Evolutionary conservation across 2,329 filamentous ascomycete species (phyloP).

Genomic region (Furcasterigmium sp.): DNA sequence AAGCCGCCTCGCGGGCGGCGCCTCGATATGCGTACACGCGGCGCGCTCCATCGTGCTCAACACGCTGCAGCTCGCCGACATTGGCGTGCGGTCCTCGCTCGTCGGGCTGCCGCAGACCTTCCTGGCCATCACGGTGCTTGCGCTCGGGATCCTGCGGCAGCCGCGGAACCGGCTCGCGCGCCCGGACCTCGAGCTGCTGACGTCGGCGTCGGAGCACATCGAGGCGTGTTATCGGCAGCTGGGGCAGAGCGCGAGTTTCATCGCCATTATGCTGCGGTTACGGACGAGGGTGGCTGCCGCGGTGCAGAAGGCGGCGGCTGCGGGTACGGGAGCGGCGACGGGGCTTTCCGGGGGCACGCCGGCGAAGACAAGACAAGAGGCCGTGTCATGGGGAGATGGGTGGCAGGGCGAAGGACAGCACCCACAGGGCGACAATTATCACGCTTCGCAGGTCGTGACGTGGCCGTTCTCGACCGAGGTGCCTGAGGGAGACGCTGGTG

Average conservation of each 20-base stretch:
- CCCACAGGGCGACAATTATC: no score
- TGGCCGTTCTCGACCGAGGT: no score
- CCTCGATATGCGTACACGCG: constrained; percentile 6
- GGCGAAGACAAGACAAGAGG: no score
- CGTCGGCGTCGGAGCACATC: constrained; percentile 11
- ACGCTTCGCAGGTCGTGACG: no score
- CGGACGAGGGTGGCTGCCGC: neutral
- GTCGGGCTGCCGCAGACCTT: constrained; percentile 11
- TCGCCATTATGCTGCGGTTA: neutral
- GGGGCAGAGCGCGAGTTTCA: constrained; percentile 6
- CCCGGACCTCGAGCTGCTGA: constrained; percentile 14
- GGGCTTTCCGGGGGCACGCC: no score
- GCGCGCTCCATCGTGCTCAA: constrained; percentile 5
- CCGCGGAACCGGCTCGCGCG: constrained; percentile 12
- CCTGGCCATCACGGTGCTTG: constrained; percentile 13
- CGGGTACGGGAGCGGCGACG: no score
- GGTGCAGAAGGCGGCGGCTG: no score
- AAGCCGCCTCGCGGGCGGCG: constrained; percentile 1
- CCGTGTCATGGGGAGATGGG: no score
- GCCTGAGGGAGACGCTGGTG: no score
- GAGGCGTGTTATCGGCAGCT: constrained; percentile 11
- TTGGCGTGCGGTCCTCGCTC: neutral
- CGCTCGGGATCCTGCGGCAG: constrained; percentile 12
- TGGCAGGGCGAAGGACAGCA: no score
- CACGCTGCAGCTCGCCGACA: constrained; percentile 5